Base-by-base conservation (phyloP, 2,329 filamentous ascomycete genomes). In the Pseudonectria buxi region DNA sequence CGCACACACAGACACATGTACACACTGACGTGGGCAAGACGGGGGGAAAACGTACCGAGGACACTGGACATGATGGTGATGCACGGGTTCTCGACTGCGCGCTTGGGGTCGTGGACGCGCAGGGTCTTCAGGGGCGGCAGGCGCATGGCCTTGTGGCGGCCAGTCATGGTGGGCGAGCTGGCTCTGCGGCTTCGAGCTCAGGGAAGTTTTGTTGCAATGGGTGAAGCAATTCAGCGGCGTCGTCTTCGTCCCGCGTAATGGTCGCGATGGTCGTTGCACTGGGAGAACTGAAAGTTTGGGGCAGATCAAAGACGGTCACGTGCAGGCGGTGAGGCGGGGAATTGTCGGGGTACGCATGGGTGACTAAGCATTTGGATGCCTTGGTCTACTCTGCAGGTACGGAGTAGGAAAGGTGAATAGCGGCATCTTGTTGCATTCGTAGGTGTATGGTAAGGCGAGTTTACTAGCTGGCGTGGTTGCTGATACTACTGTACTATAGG, bases 11-110 rank as follows among this genome's bases (percentile, higher is more conserved):
- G 9, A 26, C 24, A 9, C 24, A 26, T 26, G 9, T 26, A 26
- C 7, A 12, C n/a, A 10, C 33, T 43, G 31, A 49, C 40, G n/a
- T 15, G n/a, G 18, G 10, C 4, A 15, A 13, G 10, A n/a, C 1
- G 11, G 4, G 11, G 30, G 10, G 14, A 4, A 28, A 37, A 59
- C 63, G 32, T 63, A 76, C 72, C 65, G 25, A 78, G 65, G 13
- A 79, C 73, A 12, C 68, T 69, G 14, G 70, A 69, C 75, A 78
- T 78, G 57, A 75, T 62, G 30, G 59, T 55, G 32, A 76, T 56
- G 52, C 75, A 79, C 6, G 73, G 72, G 47, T 73, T 73, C 41
- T 68, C 60, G 33, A 62, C 55, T 46, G 62, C 50, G 40, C 63
- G 64, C 57, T 72, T 74, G 14, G 73, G 68, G 40, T 71, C 61